phyloP scores from a whole-genome alignment of 2,329 filamentous ascomycete genomes.

The Talaromyces rugulosus region DNA sequence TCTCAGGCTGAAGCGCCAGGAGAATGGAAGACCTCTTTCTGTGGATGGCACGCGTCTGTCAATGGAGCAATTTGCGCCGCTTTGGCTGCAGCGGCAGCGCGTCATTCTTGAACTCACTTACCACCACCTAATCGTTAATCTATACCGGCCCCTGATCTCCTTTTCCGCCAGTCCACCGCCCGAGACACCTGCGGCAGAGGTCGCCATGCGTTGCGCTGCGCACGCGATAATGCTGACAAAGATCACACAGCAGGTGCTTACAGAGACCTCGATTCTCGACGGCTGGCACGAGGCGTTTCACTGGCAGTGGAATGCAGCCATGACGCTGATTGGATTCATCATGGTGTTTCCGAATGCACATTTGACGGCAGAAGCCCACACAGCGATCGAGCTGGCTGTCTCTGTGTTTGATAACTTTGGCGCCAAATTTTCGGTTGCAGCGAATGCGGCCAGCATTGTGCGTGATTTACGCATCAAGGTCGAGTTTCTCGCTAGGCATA shows the following conservation, averaged over 20 bases:
- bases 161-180: background rate
- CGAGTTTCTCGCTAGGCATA: slow-evolving; percentile 8
- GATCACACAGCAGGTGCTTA: background rate
- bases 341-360: slow-evolving; percentile 23
- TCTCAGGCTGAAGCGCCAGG: slow-evolving; percentile 1
- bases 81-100: slow-evolving; percentile 9
- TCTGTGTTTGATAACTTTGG: slow-evolving; percentile 32
- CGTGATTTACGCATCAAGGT: slow-evolving; percentile 14
- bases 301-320: slow-evolving; percentile 28
- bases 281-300: slow-evolving; percentile 28
- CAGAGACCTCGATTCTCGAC: slow-evolving; percentile 12
- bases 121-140: slow-evolving; percentile 5
- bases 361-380: slow-evolving; percentile 11
- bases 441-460: slow-evolving; percentile 24
- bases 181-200: background rate
- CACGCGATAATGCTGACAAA: slow-evolving; percentile 6
- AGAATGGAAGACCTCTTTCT: slow-evolving; percentile 1
- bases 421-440: slow-evolving; percentile 35
- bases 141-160: slow-evolving; percentile 7
- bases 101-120: slow-evolving; percentile 7
- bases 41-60: background rate
- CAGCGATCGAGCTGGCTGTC: slow-evolving; percentile 36
- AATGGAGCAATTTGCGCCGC: slow-evolving; percentile 6
- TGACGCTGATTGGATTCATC: slow-evolving; percentile 32
- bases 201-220: background rate